Evolutionary conservation across 1,284 basidiomycete genomes (phyloP).

Genomic region (Leccinum huronense): DNA sequence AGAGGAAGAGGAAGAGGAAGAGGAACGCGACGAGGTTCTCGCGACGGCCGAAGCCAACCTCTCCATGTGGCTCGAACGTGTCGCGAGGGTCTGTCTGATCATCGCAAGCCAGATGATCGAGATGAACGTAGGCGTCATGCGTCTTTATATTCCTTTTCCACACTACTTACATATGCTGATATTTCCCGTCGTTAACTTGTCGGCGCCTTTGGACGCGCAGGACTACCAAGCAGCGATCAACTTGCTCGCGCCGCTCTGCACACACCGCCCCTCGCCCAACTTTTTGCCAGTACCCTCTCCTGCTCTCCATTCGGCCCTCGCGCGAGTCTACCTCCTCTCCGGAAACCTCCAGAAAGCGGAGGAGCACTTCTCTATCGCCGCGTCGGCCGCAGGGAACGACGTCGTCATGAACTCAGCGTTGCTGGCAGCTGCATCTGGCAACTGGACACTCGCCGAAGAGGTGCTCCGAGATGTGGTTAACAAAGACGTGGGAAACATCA

Average conservation of each 20-base stretch:
- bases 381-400: constrained; percentile 20
- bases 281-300: constrained; percentile 38
- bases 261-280: constrained; percentile 32
- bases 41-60: constrained; percentile 40
- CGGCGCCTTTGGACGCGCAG: constrained; percentile 37
- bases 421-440: constrained; percentile 61
- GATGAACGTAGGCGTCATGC: constrained; percentile 53
- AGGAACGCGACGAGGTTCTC: constrained; percentile 21
- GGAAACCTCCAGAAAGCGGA: constrained; percentile 60
- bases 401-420: constrained; percentile 64
- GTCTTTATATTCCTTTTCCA: background rate
- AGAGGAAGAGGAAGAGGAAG: background rate
- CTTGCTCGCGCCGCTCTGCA: constrained; percentile 62
- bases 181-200: background rate
- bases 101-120: constrained; percentile 73
- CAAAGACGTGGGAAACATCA: constrained; percentile 56
- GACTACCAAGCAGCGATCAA: constrained; percentile 66
- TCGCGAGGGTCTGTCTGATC: constrained; percentile 64
- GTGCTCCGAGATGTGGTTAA: constrained; percentile 46
- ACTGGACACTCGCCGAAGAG: constrained; percentile 57
- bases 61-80: constrained; percentile 78
- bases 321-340: constrained; percentile 69
- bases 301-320: constrained; percentile 62
- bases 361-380: constrained; percentile 53
- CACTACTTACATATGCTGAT: background rate